phyloP scores from a whole-genome alignment of 257 asterid species.

The Solanum appendiculatum region DNA sequence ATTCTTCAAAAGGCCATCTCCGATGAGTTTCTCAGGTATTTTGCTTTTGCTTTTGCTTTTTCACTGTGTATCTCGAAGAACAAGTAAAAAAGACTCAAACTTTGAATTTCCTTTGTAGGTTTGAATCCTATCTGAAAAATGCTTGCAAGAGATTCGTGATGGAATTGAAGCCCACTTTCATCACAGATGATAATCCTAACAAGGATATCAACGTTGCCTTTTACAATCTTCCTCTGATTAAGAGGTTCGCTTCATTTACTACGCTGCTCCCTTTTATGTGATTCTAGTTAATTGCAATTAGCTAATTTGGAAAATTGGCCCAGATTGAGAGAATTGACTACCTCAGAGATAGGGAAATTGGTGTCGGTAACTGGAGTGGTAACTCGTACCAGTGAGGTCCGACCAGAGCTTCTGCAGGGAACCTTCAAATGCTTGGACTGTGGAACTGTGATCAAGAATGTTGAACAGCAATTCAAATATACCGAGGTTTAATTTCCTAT shows the following conservation, averaged over 20 bases:
- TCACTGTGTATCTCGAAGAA: background rate
- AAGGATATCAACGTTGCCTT: constrained; percentile 88
- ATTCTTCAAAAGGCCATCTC: constrained; percentile 73
- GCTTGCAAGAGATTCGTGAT: constrained; percentile 84
- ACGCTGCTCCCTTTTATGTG: background rate
- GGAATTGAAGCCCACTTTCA: constrained; percentile 70
- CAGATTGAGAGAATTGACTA: constrained; percentile 75
- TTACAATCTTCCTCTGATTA: constrained; percentile 71
- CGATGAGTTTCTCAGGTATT: constrained; percentile 66
- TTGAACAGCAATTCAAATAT: constrained; percentile 92
- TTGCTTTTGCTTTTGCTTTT: background rate
- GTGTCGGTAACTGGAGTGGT: constrained; percentile 93
- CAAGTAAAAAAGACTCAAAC: background rate
- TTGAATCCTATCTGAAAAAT: constrained; percentile 69
- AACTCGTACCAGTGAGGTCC: constrained; percentile 92
- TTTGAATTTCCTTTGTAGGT: constrained; percentile 5
- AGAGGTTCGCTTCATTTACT: constrained; percentile 19
- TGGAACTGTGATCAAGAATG: constrained; percentile 55
- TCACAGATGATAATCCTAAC: constrained; percentile 67
- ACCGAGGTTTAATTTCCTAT: constrained; percentile 52
- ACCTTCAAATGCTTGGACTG: constrained; percentile 94
- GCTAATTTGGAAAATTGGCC: background rate
- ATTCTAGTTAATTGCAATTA: background rate
- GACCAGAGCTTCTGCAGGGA: constrained; percentile 90
- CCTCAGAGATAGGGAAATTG: constrained; percentile 81